Conservation (phyloP, 176 grass and related monocot species). For the Carex myosuroides region DNA sequence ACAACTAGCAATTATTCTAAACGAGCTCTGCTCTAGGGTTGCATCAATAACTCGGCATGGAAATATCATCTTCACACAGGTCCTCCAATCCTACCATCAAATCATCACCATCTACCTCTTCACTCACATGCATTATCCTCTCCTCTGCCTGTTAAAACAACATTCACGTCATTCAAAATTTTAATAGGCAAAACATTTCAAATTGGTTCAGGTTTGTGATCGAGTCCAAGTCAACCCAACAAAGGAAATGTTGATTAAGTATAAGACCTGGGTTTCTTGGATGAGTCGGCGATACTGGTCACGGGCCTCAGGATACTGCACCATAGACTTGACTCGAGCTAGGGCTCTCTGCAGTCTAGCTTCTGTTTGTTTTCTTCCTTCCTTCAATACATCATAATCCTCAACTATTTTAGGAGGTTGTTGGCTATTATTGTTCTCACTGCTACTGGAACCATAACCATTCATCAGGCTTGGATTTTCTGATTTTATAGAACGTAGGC, state of each 20-base stretch:
- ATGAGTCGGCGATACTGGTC: conserved; percentile 83
- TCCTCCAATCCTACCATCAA: conserved; percentile 73
- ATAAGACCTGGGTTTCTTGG: conserved; percentile 57
- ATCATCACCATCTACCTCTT: conserved; percentile 31
- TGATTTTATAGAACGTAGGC: conserved; percentile 51
- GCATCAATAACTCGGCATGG: conserved; percentile 42
- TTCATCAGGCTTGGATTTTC: conserved; percentile 31
- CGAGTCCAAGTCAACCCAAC: background rate
- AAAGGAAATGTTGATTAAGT: background rate
- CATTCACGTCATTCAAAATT: background rate
- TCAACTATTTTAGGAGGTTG: conserved; percentile 47
- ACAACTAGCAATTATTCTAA: conserved; percentile 3
- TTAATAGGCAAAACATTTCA: too few species aligned
- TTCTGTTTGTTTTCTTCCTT: conserved; percentile 89
- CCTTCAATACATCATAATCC: conserved; percentile 80
- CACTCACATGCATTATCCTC: conserved; percentile 30
- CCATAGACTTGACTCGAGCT: conserved; percentile 87
- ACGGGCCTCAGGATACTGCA: conserved; percentile 96
- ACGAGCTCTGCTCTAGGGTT: background rate
- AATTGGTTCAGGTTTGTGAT: background rate
- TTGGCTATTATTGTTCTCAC: conserved; percentile 28
- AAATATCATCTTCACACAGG: conserved; percentile 33
- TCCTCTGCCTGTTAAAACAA: conserved; percentile 62
- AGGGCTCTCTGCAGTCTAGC: conserved; percentile 79
- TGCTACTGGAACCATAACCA: background rate